Percentiles rank a stretch among this genome's conserved stretches.
Conservation (phyloP, 2,329 filamentous ascomycete genomes). For the Talaromyces albobiverticillius region DNA sequence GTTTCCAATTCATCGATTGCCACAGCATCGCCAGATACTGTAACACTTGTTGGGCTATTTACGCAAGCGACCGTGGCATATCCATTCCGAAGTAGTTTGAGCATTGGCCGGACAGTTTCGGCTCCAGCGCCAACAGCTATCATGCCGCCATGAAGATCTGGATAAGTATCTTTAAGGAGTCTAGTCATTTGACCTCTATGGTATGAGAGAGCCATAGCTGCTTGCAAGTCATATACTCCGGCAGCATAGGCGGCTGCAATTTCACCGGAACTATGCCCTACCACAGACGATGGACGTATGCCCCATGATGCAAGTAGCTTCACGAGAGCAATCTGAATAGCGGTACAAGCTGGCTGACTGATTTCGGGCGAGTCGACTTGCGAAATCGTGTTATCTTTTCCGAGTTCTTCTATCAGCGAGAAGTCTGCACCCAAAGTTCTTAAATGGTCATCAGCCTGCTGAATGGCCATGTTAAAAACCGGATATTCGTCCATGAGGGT, state of each 20-base stretch:
- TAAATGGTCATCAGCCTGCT: slow-evolving; percentile 22
- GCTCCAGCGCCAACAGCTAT: slow-evolving; percentile 25
- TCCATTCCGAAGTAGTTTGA: slow-evolving; percentile 19
- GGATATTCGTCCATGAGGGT: slow-evolving; percentile 8
- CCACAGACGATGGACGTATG: slow-evolving; percentile 12
- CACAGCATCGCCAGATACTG: slow-evolving; percentile 31
- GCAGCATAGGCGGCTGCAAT: slow-evolving; percentile 22
- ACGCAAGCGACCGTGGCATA: slow-evolving; percentile 35
- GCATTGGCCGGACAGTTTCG: slow-evolving; percentile 17
- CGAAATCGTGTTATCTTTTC: slow-evolving; percentile 12
- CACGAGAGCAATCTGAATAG: slow-evolving; percentile 20
- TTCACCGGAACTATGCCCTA: slow-evolving; percentile 21
- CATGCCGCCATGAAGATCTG: slow-evolving; percentile 23
- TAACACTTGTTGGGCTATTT: slow-evolving; percentile 37
- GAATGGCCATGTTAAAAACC: slow-evolving; percentile 2
- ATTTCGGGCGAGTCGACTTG: slow-evolving; percentile 22
- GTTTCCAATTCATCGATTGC: slow-evolving; percentile 24
- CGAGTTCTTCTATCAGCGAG: slow-evolving; percentile 15
- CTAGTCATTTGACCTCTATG: slow-evolving; percentile 23
- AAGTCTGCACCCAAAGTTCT: slow-evolving; percentile 22
- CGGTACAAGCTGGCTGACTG: slow-evolving; percentile 23
- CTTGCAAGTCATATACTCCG: slow-evolving; percentile 19
- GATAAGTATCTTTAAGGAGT: slow-evolving; percentile 8
- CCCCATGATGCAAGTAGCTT: slow-evolving; percentile 15
- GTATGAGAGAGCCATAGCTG: slow-evolving; percentile 20